Percentiles rank a stretch among this genome's conserved stretches.
phyloP scores from a whole-genome alignment of 257 asterid genomes.

The Cruciata laevipes region DNA sequence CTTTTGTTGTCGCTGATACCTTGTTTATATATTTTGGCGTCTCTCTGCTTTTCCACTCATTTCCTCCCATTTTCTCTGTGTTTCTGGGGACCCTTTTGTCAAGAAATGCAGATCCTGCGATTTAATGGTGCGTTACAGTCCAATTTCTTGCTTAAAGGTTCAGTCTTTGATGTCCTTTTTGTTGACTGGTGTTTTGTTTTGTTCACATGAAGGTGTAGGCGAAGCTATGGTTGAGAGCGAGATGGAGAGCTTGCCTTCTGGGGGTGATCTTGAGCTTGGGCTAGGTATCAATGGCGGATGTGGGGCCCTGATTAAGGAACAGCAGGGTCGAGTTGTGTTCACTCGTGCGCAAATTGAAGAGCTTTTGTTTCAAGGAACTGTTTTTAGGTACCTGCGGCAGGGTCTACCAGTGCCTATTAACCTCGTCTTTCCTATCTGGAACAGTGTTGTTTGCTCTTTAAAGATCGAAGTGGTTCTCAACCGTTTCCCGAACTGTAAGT shows the following conservation, averaged over 20 bases:
- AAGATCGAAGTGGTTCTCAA: constrained; percentile 15
- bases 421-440: constrained; percentile 39
- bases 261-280: constrained; percentile 29
- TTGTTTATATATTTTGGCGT: constrained; percentile 6
- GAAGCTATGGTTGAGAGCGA: constrained; percentile 15
- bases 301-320: constrained; percentile 18
- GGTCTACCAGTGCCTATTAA: constrained; percentile 39
- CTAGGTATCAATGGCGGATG: constrained; percentile 32
- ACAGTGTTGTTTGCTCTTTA: constrained; percentile 26
- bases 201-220: constrained; percentile 15
- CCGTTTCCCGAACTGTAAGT: constrained; percentile 38
- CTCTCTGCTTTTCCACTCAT: constrained; percentile 12
- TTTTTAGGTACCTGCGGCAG: constrained; percentile 28
- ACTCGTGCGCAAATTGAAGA: constrained; percentile 36
- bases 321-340: constrained; percentile 22
- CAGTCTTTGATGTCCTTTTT: neutral
- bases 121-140: constrained; percentile 14
- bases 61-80: neutral
- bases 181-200: constrained; percentile 9
- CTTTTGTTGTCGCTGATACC: constrained; percentile 8
- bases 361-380: constrained; percentile 27
- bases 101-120: constrained; percentile 25
- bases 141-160: neutral
- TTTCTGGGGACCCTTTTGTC: constrained; percentile 2
- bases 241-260: constrained; percentile 18